Evolutionary conservation across 148 eudicot genomes (phyloP).

Genomic region (Nyssa sinensis): DNA sequence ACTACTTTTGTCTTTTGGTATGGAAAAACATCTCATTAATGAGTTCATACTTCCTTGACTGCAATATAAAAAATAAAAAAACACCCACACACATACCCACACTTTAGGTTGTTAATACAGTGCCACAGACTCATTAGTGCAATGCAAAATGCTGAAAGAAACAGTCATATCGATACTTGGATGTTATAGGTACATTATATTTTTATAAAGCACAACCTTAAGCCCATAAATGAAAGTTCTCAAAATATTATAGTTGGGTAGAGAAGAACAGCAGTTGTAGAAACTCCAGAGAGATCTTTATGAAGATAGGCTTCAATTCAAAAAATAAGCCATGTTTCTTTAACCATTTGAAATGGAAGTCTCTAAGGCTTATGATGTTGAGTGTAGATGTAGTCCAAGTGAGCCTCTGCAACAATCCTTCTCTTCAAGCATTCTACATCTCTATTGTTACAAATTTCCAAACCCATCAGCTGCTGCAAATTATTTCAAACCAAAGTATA

Average conservation of each 20-base stretch:
- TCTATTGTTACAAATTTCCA: conserved; percentile 33
- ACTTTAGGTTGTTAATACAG: not conserved
- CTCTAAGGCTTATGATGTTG: conserved; percentile 37
- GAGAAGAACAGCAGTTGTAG: too few relatives aligned
- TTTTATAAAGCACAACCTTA: not conserved
- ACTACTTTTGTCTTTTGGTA: not conserved
- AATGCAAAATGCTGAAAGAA: not conserved
- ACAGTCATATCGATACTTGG: not conserved
- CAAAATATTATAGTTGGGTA: too few relatives aligned
- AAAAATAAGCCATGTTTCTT: too few relatives aligned
- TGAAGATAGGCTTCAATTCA: too few relatives aligned
- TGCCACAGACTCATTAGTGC: too few relatives aligned
- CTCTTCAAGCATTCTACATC: conserved; percentile 50
- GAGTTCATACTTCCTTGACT: not conserved
- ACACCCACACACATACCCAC: not conserved
- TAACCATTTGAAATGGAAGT: too few relatives aligned
- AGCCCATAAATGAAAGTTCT: too few relatives aligned
- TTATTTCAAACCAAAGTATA: not conserved
- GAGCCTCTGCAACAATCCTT: conserved; percentile 46
- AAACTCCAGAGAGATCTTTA: too few relatives aligned
- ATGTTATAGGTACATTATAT: not conserved
- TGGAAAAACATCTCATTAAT: not conserved
- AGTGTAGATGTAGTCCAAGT: conserved; percentile 59
- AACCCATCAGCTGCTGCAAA: conserved; percentile 42
- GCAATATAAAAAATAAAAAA: too few relatives aligned